Conservation (phyloP, 2,329 filamentous ascomycete genomes). For the Aspergillus sp. region DNA sequence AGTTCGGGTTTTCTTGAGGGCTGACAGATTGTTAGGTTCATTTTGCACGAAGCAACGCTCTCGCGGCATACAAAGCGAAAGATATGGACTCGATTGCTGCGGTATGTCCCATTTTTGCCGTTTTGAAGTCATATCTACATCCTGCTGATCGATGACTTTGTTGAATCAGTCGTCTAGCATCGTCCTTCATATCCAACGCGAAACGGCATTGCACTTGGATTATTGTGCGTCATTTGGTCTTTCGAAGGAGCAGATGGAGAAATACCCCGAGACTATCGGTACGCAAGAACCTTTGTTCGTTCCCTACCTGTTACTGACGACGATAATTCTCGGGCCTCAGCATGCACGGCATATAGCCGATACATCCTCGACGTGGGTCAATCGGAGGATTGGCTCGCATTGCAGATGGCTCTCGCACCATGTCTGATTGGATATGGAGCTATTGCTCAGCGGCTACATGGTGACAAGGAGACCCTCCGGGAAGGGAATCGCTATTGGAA, state of each 20-base stretch:
- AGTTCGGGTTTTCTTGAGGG: background rate
- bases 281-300: slow-evolving; percentile 13
- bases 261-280: slow-evolving; percentile 73
- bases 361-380: slow-evolving; percentile 88
- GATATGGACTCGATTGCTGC: slow-evolving; percentile 69
- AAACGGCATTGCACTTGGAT: slow-evolving; percentile 76
- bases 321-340: slow-evolving; percentile 33
- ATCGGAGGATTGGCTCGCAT: slow-evolving; percentile 81
- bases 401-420: slow-evolving; percentile 81
- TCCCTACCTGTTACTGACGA: slow-evolving; percentile 4
- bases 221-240: slow-evolving; percentile 84
- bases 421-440: slow-evolving; percentile 87
- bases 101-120: slow-evolving; percentile 45
- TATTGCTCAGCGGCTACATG: slow-evolving; percentile 70
- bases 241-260: slow-evolving; percentile 68
- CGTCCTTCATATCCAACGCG: slow-evolving; percentile 72
- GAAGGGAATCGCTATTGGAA: slow-evolving; percentile 76
- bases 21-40: slow-evolving; percentile 59
- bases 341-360: slow-evolving; percentile 79
- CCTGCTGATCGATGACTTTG: background rate
- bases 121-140: background rate
- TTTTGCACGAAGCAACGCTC: slow-evolving; percentile 80
- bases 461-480: slow-evolving; percentile 58
- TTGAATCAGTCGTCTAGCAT: slow-evolving; percentile 60
- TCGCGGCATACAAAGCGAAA: slow-evolving; percentile 82